Conservation (phyloP, 805 yeast species). For the Candida peoriensis region DNA sequence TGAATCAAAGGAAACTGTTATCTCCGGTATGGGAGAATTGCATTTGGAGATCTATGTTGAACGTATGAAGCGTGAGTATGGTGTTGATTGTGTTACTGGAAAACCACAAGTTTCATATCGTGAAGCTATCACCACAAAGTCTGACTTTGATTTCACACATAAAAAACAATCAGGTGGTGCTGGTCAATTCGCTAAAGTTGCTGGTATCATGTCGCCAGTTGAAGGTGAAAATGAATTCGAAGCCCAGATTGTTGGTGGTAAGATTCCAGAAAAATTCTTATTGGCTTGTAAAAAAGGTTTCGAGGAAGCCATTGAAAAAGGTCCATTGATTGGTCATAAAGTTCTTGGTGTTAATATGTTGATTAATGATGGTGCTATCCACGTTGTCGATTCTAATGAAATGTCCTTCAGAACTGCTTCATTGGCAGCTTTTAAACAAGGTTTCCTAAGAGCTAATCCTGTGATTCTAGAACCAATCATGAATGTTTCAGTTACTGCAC, state of each 20-base stretch:
- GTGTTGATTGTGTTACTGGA: constrained; percentile 92
- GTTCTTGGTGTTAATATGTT: constrained; percentile 92
- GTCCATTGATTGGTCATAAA: constrained; percentile 92
- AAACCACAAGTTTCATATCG: constrained; percentile 98
- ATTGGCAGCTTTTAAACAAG: constrained; percentile 84
- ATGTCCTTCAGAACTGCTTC: constrained; percentile 93
- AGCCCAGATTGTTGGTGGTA: constrained; percentile 93
- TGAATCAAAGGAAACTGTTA: constrained; percentile 90
- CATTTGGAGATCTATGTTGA: constrained; percentile 97
- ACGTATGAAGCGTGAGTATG: constrained; percentile 96
- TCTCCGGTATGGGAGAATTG: constrained; percentile 98
- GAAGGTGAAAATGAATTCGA: constrained; percentile 71
- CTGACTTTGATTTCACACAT: constrained; percentile 88
- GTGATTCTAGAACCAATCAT: constrained; percentile 94
- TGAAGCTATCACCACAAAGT: constrained; percentile 73
- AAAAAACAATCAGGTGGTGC: constrained; percentile 99
- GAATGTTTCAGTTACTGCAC: constrained; percentile 90
- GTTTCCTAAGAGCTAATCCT: constrained; percentile 79
- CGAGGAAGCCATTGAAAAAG: constrained; percentile 91
- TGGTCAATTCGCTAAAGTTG: constrained; percentile 97
- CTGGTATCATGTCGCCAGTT: constrained; percentile 69
- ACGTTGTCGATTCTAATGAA: constrained; percentile 95
- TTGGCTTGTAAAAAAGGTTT: constrained; percentile 94
- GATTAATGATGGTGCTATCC: constrained; percentile 95
- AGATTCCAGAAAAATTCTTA: constrained; percentile 90